Conservation (phyloP, 1,284 basidiomycete species). For the Cystobasidiaceae sp. region DNA sequence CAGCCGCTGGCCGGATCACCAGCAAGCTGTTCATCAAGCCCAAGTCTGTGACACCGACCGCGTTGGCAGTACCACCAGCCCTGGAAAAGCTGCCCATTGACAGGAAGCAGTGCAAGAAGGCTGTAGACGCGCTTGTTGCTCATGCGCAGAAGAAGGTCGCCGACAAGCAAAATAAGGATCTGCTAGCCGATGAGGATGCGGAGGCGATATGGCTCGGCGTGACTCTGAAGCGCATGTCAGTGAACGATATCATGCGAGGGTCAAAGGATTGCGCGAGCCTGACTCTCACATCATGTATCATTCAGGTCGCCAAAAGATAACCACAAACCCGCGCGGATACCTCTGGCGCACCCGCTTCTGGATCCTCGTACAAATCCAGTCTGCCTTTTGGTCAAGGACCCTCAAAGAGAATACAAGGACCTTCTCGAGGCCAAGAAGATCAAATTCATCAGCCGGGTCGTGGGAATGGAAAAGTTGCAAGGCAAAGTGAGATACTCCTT, state of each 20-base stretch:
- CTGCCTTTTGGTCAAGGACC: conserved; percentile 91
- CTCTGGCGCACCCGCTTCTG: conserved; percentile 71
- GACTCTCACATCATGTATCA: no score
- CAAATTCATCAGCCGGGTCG: conserved; percentile 85
- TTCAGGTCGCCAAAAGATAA: conserved; percentile 58
- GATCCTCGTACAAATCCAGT: conserved; percentile 72
- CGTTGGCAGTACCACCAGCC: conserved; percentile 31
- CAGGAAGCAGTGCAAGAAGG: conserved; percentile 63
- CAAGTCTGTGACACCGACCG: conserved; percentile 32
- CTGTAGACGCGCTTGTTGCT: conserved; percentile 66
- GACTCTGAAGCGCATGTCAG: conserved; percentile 66
- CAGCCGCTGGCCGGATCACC: conserved; percentile 7
- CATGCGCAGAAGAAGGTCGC: conserved; percentile 62
- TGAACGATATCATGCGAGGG: no score
- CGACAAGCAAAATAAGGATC: conserved; percentile 64
- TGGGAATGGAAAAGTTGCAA: conserved; percentile 80
- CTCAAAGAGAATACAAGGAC: conserved; percentile 93
- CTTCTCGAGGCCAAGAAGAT: conserved; percentile 70
- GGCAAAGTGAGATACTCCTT: conserved; percentile 55
- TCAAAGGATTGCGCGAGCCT: no score
- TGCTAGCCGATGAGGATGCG: conserved; percentile 72
- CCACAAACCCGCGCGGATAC: conserved; percentile 74
- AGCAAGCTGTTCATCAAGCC: conserved; percentile 31
- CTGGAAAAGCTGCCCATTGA: conserved; percentile 52
- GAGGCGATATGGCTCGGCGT: conserved; percentile 74